phyloP scores from a whole-genome alignment of 1,284 basidiomycete genomes.

The Ceratobasidium sp. region DNA sequence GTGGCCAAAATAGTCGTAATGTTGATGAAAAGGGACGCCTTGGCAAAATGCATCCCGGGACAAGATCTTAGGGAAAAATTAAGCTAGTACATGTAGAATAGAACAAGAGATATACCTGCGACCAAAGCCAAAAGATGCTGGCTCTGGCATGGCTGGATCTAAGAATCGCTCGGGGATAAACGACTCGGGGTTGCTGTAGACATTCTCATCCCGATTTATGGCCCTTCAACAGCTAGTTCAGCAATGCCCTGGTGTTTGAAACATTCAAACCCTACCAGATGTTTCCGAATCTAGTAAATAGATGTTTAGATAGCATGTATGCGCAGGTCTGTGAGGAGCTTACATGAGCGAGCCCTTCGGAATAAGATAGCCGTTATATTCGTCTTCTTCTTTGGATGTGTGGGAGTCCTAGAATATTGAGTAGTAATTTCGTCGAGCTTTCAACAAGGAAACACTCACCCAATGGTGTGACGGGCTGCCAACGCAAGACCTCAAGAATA shows the following conservation, averaged over 20 bases:
- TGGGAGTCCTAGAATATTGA: no score
- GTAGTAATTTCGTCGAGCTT: no score
- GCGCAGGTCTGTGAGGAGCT: not conserved
- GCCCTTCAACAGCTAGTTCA: not conserved
- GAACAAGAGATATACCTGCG: not conserved
- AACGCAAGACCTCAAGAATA: constrained; percentile 10
- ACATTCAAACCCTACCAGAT: constrained; percentile 12
- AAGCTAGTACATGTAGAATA: not conserved
- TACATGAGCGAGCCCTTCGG: constrained; percentile 18
- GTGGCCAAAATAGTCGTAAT: constrained; percentile 46
- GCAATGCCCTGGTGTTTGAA: not conserved
- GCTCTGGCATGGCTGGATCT: constrained; percentile 6
- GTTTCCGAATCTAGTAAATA: constrained; percentile 11
- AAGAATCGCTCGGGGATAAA: constrained; percentile 25
- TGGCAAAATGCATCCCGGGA: constrained; percentile 39
- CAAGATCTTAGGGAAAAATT: constrained; percentile 12
- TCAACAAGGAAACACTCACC: not conserved
- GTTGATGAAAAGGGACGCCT: constrained; percentile 31
- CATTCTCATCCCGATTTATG: constrained; percentile 11
- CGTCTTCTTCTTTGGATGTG: constrained; percentile 11
- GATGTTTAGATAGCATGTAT: not conserved
- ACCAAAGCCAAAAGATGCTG: constrained; percentile 24
- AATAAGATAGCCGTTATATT: constrained; percentile 15
- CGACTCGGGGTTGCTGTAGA: constrained; percentile 6
- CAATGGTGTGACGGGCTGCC: constrained; percentile 13